These are phyloP conservation scores for Penicillium chermesinum DNA, from an alignment of 495 filamentous ascomycete genomes.

Conservation along the genomic window DNA sequence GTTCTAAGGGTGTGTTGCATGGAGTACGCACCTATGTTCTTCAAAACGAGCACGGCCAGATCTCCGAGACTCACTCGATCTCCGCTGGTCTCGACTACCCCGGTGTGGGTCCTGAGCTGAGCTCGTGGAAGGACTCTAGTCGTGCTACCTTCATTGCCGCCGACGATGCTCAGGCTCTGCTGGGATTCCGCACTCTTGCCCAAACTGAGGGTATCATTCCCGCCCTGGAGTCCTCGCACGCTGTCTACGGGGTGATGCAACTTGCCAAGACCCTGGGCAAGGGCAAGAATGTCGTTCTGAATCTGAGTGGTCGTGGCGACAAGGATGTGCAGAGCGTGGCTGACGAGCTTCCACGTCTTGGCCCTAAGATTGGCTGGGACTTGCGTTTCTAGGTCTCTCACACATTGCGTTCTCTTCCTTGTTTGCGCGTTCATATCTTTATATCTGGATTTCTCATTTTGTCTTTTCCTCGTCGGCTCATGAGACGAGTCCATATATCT, in stretches of 20 bases:
- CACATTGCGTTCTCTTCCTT: no score
- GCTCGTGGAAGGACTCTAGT: slow-evolving; percentile 82
- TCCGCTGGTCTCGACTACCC: slow-evolving; percentile 98
- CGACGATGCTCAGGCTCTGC: slow-evolving; percentile 85
- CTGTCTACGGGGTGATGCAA: slow-evolving; percentile 81
- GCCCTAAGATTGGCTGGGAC: slow-evolving; percentile 94
- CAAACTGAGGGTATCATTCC: slow-evolving; percentile 96
- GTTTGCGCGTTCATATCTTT: no score
- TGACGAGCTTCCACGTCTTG: slow-evolving; percentile 82
- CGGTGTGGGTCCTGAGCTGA: slow-evolving; percentile 89
- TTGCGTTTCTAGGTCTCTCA: slow-evolving; percentile 57
- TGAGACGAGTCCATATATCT: not conserved
- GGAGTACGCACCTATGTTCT: slow-evolving; percentile 94
- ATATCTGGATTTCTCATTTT: not conserved
- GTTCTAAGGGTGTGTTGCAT: slow-evolving; percentile 88
- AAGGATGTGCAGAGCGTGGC: slow-evolving; percentile 99
- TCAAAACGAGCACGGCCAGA: slow-evolving; percentile 88
- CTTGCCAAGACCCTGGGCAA: slow-evolving; percentile 87
- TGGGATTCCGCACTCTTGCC: slow-evolving; percentile 77
- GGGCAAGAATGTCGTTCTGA: slow-evolving; percentile 90
- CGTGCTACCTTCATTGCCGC: slow-evolving; percentile 87
- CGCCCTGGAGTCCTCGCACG: slow-evolving; percentile 89
- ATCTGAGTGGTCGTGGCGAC: slow-evolving; percentile 85
- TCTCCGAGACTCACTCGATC: slow-evolving; percentile 89
- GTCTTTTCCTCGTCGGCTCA: not conserved